A percentile compares a stretch with the other conserved stretches of the same genome.
These are phyloP conservation scores for Meyerozyma carpophila DNA, from an alignment of 1,139 yeast genomes.

Conservation along the genomic window DNA sequence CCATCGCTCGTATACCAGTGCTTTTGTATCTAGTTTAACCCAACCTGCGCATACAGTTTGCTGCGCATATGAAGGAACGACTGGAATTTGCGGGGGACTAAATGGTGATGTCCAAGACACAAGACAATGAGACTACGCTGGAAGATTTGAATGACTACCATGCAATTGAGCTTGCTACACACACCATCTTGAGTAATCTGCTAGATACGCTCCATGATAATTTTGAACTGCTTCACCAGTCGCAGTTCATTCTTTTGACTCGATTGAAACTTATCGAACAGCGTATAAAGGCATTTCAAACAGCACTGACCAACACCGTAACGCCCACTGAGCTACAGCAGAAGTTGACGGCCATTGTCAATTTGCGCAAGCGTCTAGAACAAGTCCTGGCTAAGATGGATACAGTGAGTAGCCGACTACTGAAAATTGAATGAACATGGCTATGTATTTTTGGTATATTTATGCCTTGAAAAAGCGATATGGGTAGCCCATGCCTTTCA, in stretches of 20 bases:
- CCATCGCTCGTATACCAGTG: not conserved
- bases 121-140: not conserved
- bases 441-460: not conserved
- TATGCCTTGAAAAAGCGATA: constrained; percentile 22
- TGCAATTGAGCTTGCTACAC: constrained; percentile 54
- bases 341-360: not conserved
- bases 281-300: constrained; percentile 23
- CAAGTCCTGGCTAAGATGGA: constrained; percentile 16
- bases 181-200: constrained; percentile 48
- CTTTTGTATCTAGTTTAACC: not conserved
- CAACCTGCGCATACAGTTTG: no score
- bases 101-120: not conserved
- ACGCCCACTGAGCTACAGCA: constrained; percentile 9
- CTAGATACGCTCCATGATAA: constrained; percentile 47
- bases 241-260: constrained; percentile 50
- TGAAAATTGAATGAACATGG: not conserved
- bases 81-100: not conserved
- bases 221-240: constrained; percentile 49
- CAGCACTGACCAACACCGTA: constrained; percentile 8
- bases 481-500: constrained; percentile 64
- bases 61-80: no score
- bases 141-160: constrained; percentile 17
- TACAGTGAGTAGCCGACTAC: not conserved
- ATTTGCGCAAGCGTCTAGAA: constrained; percentile 20
- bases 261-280: constrained; percentile 41